Evolutionary conservation across 1,284 basidiomycete species (phyloP), one percentile per base, ranked within the genome.

Genomic region (Pseudozyma thailandica): DNA sequence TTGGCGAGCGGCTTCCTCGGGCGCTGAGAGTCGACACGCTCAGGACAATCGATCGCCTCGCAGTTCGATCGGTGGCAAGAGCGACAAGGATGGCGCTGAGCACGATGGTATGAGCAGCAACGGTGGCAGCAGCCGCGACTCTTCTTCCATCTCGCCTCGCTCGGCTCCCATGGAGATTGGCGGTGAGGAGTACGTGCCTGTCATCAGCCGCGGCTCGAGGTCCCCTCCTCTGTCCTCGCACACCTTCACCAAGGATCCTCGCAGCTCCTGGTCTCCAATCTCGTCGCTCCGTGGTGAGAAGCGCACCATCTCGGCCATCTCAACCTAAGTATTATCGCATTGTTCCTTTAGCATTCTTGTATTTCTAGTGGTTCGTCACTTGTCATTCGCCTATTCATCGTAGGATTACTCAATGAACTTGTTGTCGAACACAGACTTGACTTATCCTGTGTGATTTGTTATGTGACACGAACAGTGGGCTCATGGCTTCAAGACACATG

Each of bases 201-300:
- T 65, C 13, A 55, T 66, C 16, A 51, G 18, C 45, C 41, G 57
- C 12, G 50, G 56, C 21, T 51, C 57, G 49, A 48, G 53, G 18
- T 48, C 55, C 8, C 56, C 60, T 18, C 60, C 66, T 4, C 39
- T 61, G 35, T 42, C 53, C 13, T 26, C 51, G 37, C 53, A 56
- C 28, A 28, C 41, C 5, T 59, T 56, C 41, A 13, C 44, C n/a
- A 66, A 63, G 52, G 59, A 72, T 39, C 63, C 69, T 9, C 50
- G 58, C 25, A 53, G 20, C 26, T 37, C 58, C 18, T 72, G 70
- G 70, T 62, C 55, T 8, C 70, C 70, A 18, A 62, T 72, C 59
- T 38, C 42, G 1, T 56, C 55, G 43, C 38, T 72, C 31, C 48
- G 70, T 3, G 70, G 63, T n/a, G 70, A 72, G 49, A 72, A 72